These are phyloP conservation scores for Fusarium nelsonii DNA, from an alignment of 2,329 filamentous ascomycete species.

Conservation along the genomic window DNA sequence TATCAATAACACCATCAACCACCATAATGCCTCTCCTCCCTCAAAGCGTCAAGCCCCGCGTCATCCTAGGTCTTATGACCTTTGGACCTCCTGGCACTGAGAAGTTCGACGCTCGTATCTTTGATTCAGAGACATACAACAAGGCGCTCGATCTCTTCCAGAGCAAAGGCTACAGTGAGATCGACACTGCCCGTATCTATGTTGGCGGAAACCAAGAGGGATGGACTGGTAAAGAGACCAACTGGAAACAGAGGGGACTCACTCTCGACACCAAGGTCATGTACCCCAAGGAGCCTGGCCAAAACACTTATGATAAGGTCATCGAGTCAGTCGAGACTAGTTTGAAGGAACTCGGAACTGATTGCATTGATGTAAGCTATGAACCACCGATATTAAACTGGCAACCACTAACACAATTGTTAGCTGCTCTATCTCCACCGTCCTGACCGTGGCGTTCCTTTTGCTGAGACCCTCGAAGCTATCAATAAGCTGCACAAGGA, in stretches of 20 bases:
- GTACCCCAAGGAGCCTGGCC: conserved; percentile 72
- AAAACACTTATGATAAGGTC: conserved; percentile 74
- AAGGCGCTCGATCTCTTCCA: conserved; percentile 81
- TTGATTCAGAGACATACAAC: conserved; percentile 74
- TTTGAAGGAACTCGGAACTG: conserved; percentile 77
- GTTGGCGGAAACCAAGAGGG: conserved; percentile 79
- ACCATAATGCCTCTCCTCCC: conserved; percentile 62
- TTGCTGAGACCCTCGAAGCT: conserved; percentile 82
- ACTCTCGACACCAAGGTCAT: conserved; percentile 80
- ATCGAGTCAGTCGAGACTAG: conserved; percentile 74
- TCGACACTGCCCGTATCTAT: conserved; percentile 86
- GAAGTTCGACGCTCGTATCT: conserved; percentile 76
- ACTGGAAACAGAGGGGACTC: conserved; percentile 83
- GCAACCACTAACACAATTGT: conserved; percentile 12
- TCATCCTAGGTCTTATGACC: conserved; percentile 90
- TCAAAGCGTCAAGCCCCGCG: conserved; percentile 67
- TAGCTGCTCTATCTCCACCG: conserved; percentile 56
- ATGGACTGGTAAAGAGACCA: conserved; percentile 75
- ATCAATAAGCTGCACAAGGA: conserved; percentile 85
- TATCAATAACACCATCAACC: not conserved
- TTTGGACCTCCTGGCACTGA: conserved; percentile 75
- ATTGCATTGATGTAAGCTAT: conserved; percentile 74
- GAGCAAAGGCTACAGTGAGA: conserved; percentile 81
- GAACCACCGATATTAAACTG: not conserved
- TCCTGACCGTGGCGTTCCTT: conserved; percentile 73